These are phyloP conservation scores for Fusarium sp. DNA, from an alignment of 2,329 filamentous ascomycete genomes.

Conservation along the genomic window DNA sequence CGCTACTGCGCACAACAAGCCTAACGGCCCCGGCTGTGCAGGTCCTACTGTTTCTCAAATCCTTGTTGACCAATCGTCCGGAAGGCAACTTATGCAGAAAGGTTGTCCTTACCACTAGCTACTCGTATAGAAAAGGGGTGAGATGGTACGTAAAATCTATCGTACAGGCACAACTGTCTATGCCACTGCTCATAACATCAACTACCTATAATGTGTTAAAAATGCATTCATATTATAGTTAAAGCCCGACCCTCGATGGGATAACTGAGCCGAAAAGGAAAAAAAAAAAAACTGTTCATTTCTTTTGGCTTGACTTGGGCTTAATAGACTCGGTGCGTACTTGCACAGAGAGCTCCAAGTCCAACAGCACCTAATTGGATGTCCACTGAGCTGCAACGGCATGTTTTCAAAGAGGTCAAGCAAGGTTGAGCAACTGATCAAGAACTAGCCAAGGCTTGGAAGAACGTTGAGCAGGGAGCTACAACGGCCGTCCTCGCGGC, in stretches of 20 bases:
- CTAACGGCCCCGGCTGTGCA: conserved; percentile 18
- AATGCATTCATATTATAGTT: no score
- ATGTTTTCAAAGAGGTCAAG: neutral
- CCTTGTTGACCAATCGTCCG: conserved; percentile 27
- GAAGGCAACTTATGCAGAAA: conserved; percentile 51
- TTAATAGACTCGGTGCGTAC: conserved; percentile 35
- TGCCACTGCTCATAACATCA: conserved; percentile 32
- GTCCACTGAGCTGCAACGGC: conserved; percentile 7
- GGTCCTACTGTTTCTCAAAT: conserved; percentile 30
- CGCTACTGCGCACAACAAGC: conserved; percentile 8
- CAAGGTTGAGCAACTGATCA: neutral
- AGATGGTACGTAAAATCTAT: conserved; percentile 57
- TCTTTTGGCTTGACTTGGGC: conserved; percentile 34
- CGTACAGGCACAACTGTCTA: conserved; percentile 48
- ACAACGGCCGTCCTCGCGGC: conserved; percentile 20
- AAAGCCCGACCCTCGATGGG: no score
- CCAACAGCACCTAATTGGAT: conserved; percentile 31
- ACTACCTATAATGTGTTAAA: no score
- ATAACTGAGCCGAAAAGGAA: no score
- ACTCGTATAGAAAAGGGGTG: conserved; percentile 57
- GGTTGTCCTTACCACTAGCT: conserved; percentile 58
- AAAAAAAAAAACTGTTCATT: no score
- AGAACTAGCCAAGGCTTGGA: neutral
- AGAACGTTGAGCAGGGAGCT: conserved; percentile 14
- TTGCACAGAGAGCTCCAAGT: conserved; percentile 31